A percentile compares a stretch with the other conserved stretches of the same genome.
phyloP scores from a whole-genome alignment of 2,329 filamentous ascomycete genomes.

The Cladobotryum protrusum region DNA sequence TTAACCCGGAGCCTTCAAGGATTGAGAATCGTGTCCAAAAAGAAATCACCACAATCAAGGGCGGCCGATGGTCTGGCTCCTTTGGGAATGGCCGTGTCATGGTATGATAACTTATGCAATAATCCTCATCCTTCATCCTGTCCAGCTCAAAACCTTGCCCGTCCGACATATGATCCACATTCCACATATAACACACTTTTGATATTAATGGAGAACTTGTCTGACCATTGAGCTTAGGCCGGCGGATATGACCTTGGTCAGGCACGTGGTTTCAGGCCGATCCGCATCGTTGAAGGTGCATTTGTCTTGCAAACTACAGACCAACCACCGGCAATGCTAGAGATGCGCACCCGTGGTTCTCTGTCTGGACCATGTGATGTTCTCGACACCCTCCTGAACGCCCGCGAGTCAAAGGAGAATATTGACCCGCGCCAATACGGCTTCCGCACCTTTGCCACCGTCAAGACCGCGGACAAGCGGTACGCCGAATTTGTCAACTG shows the following conservation, averaged over 20 bases:
- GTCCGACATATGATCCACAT: neutral
- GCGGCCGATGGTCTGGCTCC: constrained; percentile 41
- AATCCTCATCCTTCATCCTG: constrained; percentile 13
- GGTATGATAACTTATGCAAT: constrained; percentile 21
- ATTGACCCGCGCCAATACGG: constrained; percentile 40
- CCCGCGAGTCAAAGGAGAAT: constrained; percentile 28
- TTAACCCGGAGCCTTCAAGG: constrained; percentile 37
- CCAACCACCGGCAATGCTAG: constrained; percentile 39
- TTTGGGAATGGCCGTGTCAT: constrained; percentile 44
- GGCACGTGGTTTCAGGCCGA: constrained; percentile 34
- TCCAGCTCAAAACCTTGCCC: neutral
- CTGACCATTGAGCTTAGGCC: constrained; percentile 26
- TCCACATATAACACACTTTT: neutral
- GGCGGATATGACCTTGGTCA: constrained; percentile 38
- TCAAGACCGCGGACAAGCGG: constrained; percentile 44
- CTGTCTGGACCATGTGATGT: constrained; percentile 40
- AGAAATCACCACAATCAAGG: constrained; percentile 44
- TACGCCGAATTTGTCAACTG: constrained; percentile 44
- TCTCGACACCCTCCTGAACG: constrained; percentile 34
- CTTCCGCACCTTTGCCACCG: constrained; percentile 43
- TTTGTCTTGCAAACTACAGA: constrained; percentile 45
- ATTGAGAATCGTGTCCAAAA: constrained; percentile 39
- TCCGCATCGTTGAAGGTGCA: constrained; percentile 41
- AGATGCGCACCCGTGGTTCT: constrained; percentile 42
- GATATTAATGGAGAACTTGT: neutral